phyloP scores from a whole-genome alignment of 2,329 filamentous ascomycete species.

The Geosmithia morbida region DNA sequence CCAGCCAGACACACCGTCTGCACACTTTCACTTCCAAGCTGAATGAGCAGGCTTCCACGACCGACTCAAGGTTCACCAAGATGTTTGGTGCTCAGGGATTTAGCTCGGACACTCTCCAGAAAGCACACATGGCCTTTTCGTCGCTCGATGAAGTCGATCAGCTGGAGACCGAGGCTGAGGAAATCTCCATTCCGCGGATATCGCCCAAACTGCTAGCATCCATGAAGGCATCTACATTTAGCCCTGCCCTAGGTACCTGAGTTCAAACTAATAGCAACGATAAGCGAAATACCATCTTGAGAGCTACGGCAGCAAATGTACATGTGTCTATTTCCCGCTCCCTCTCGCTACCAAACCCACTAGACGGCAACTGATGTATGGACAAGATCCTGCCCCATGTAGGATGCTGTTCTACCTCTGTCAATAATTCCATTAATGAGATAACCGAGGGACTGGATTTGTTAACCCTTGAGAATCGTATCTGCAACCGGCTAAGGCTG shows the following conservation, averaged over 20 bases:
- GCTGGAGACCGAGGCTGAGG: slow-evolving; percentile 3
- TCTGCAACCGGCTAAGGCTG: no score
- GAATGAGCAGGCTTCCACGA: slow-evolving; percentile 20
- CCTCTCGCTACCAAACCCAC: no score
- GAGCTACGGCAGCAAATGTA: no score
- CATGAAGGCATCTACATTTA: slow-evolving; percentile 1
- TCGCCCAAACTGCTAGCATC: background rate
- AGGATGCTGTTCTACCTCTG: no score
- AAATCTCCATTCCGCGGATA: slow-evolving; percentile 3
- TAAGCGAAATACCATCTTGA: background rate
- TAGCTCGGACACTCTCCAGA: slow-evolving; percentile 28
- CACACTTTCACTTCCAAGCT: slow-evolving; percentile 56
- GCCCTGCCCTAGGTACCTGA: background rate
- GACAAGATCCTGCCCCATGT: no score
- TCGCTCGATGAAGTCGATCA: slow-evolving; percentile 4
- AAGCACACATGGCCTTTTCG: slow-evolving; percentile 30
- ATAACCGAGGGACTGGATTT: no score
- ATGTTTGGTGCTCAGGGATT: slow-evolving; percentile 33
- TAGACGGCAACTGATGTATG: background rate
- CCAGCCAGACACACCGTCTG: slow-evolving; percentile 50
- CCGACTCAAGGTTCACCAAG: slow-evolving; percentile 26
- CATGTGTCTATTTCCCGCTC: background rate
- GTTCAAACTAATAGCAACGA: background rate
- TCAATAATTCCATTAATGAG: no score
- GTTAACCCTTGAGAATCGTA: no score